phyloP scores from a whole-genome alignment of 306 rosid genomes.

The Adenanthera pavonina region DNA sequence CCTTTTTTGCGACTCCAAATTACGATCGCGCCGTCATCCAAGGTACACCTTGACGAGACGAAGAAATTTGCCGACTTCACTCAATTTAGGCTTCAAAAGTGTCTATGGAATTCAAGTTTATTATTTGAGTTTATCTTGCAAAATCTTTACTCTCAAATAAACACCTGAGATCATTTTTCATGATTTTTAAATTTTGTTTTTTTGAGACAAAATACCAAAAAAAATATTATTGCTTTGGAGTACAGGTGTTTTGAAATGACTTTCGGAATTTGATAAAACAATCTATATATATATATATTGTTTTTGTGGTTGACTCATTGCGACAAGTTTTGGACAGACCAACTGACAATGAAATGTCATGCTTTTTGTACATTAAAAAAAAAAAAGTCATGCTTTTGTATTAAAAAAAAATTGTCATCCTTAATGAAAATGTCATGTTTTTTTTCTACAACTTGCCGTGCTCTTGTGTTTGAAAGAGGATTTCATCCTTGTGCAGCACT shows the following conservation, averaged over 20 bases:
- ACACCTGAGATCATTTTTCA: too few species aligned
- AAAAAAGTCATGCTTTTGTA: neutral
- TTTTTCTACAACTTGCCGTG: too few species aligned
- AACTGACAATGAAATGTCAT: neutral
- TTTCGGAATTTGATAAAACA: neutral
- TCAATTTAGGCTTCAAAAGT: neutral
- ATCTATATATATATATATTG: neutral
- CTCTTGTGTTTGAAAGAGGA: too few species aligned
- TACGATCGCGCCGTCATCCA: constrained; percentile 5
- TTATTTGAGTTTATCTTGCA: neutral
- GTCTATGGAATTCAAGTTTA: neutral
- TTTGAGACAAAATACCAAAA: neutral
- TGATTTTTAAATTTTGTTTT: neutral
- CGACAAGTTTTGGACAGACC: neutral
- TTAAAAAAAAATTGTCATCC: too few species aligned
- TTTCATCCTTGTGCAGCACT: too few species aligned
- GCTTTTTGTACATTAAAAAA: neutral
- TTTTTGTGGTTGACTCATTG: neutral
- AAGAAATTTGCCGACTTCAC: neutral
- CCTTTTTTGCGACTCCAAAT: neutral
- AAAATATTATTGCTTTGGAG: neutral
- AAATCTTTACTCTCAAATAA: neutral
- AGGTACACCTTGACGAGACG: neutral
- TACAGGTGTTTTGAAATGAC: neutral
- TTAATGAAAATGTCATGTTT: too few species aligned